phyloP scores from a whole-genome alignment of 2,329 filamentous ascomycete species.

The Pleoardoris graminearum region DNA sequence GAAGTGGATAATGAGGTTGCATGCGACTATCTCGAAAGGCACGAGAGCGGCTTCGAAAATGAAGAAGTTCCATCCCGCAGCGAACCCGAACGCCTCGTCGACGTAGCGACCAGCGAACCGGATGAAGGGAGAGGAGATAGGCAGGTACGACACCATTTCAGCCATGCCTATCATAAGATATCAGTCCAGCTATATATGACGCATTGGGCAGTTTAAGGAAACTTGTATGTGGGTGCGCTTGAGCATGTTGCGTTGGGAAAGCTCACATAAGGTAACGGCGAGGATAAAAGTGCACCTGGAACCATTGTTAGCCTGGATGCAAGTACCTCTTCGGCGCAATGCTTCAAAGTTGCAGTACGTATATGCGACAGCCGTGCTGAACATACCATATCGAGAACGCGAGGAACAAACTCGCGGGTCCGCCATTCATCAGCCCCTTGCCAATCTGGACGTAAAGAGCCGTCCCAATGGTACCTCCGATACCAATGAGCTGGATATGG shows the following conservation, averaged over 20 bases:
- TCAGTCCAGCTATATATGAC: slow-evolving; percentile 22
- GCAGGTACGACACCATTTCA: slow-evolving; percentile 77
- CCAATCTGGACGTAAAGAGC: slow-evolving; percentile 54
- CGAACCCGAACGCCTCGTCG: slow-evolving; percentile 74
- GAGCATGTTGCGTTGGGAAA: slow-evolving; percentile 28
- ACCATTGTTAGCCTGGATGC: slow-evolving; percentile 7
- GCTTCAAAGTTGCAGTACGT: too few species aligned
- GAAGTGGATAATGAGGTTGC: slow-evolving; percentile 47
- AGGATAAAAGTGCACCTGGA: slow-evolving; percentile 49
- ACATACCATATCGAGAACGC: slow-evolving; percentile 52
- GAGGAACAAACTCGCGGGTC: slow-evolving; percentile 51
- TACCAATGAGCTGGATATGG: slow-evolving; percentile 54
- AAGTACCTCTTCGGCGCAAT: background rate
- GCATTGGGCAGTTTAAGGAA: slow-evolving; percentile 17
- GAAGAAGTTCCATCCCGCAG: slow-evolving; percentile 75
- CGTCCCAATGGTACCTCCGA: slow-evolving; percentile 53
- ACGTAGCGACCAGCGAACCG: slow-evolving; percentile 75
- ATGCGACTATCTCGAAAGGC: slow-evolving; percentile 66
- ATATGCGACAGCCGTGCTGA: too few species aligned
- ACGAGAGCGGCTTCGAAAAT: slow-evolving; percentile 69
- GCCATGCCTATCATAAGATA: slow-evolving; percentile 55
- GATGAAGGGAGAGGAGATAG: slow-evolving; percentile 78
- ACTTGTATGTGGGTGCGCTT: slow-evolving; percentile 22
- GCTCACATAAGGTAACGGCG: slow-evolving; percentile 47
- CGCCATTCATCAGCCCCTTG: slow-evolving; percentile 51